These are phyloP conservation scores for Fusarium ambrosium DNA, from an alignment of 2,329 filamentous ascomycete genomes.

Conservation along the genomic window DNA sequence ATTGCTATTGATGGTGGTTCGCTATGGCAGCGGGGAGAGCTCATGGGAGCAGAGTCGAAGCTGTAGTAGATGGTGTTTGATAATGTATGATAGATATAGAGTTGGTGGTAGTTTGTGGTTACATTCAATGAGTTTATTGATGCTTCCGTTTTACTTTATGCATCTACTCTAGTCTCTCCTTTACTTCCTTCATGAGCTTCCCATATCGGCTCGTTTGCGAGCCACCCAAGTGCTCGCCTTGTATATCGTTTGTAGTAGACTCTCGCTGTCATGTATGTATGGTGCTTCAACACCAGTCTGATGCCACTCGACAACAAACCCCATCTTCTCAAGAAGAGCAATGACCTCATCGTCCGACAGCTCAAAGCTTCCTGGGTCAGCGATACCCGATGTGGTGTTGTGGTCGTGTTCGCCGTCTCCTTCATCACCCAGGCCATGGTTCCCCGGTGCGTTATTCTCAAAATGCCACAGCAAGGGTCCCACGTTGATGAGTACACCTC, in stretches of 20 bases:
- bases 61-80: conserved; percentile 50
- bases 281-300: conserved; percentile 75
- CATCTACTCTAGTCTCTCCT: neutral
- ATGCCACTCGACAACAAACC: conserved; percentile 79
- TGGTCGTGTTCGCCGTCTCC: conserved; percentile 65
- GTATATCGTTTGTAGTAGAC: conserved; percentile 90
- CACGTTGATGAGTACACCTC: conserved; percentile 89
- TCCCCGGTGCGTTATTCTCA: conserved; percentile 77
- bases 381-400: conserved; percentile 75
- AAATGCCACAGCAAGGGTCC: conserved; percentile 97
- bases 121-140: conserved; percentile 4
- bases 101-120: neutral
- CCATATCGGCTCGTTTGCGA: conserved; percentile 68
- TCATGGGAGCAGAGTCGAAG: conserved; percentile 57
- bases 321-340: conserved; percentile 77
- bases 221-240: conserved; percentile 87
- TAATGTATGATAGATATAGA: conserved; percentile 32
- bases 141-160: neutral
- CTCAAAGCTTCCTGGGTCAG: conserved; percentile 91
- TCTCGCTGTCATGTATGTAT: conserved; percentile 87
- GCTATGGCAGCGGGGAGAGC: conserved; percentile 63
- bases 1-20: conserved; percentile 79
- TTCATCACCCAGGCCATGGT: conserved; percentile 66
- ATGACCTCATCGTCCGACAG: conserved; percentile 91
- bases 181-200: neutral